phyloP scores from a whole-genome alignment of 2,329 filamentous ascomycete genomes.

The Colletotrichum euphorbiae region DNA sequence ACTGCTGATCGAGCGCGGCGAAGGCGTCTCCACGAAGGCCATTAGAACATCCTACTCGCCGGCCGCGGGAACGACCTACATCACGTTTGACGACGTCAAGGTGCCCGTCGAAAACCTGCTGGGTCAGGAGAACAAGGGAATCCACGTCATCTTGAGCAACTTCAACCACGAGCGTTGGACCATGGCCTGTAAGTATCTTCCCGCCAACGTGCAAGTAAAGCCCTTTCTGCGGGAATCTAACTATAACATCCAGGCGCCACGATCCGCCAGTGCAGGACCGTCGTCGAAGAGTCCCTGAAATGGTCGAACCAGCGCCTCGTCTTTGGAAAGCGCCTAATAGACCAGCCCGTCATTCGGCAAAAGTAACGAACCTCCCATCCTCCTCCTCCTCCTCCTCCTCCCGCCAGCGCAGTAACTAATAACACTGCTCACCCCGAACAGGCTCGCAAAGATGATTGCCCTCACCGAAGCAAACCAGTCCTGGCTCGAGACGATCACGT shows the following conservation, averaged over 20 bases:
- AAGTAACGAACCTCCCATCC: conserved; percentile 65
- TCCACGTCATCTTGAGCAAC: conserved; percentile 85
- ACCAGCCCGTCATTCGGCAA: conserved; percentile 84
- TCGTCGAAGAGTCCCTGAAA: conserved; percentile 87
- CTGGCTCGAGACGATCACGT: conserved; percentile 86
- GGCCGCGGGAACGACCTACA: conserved; percentile 80
- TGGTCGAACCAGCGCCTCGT: conserved; percentile 90
- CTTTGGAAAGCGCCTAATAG: conserved; percentile 83
- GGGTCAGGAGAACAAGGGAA: conserved; percentile 87
- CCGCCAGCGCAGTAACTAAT: neutral
- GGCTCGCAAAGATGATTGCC: conserved; percentile 87
- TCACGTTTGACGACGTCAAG: conserved; percentile 89
- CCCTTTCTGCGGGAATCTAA: too few species aligned
- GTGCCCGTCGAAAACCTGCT: conserved; percentile 83
- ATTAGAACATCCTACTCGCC: conserved; percentile 88
- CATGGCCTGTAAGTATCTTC: conserved; percentile 69
- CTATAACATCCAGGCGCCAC: conserved; percentile 58
- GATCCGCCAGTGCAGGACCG: conserved; percentile 72
- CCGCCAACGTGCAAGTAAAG: too few species aligned
- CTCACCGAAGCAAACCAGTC: conserved; percentile 85
- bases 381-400: neutral
- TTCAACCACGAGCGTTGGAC: conserved; percentile 90
- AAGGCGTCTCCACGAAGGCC: conserved; percentile 79
- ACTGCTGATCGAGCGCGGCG: conserved; percentile 77
- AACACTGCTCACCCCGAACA: conserved; percentile 45